Conservation (phyloP, 495 filamentous ascomycete species). For the Cercophora scortea region DNA sequence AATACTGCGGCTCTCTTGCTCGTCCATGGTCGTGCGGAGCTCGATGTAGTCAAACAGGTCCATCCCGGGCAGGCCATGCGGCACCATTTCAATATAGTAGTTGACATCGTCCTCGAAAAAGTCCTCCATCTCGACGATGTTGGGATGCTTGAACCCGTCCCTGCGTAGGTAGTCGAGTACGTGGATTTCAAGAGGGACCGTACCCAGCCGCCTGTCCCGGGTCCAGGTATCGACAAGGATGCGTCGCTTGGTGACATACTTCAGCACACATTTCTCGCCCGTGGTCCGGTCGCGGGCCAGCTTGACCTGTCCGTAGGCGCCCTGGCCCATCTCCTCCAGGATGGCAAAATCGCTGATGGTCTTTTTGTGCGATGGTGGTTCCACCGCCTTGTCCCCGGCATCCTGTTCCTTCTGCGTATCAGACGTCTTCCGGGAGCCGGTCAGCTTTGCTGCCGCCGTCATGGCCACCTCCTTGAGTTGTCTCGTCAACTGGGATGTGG, state of each 20-base stretch:
- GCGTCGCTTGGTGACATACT: constrained; percentile 94
- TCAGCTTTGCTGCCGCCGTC: constrained; percentile 39
- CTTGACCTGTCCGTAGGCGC: constrained; percentile 97
- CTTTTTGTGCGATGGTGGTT: constrained; percentile 52
- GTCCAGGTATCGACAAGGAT: constrained; percentile 99
- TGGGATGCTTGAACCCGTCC: constrained; percentile 81
- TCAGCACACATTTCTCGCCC: constrained; percentile 82
- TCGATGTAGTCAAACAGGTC: constrained; percentile 99
- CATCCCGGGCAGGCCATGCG: constrained; percentile 95
- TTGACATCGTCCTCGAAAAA: constrained; percentile 98
- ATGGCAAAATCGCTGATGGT: constrained; percentile 85
- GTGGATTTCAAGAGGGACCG: constrained; percentile 95
- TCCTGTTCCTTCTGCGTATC: constrained; percentile 26
- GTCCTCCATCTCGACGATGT: constrained; percentile 97
- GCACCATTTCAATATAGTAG: constrained; percentile 98
- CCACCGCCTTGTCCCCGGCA: constrained; percentile 10
- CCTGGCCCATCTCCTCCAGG: constrained; percentile 97
- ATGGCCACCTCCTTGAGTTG: constrained; percentile 66
- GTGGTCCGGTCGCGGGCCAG: constrained; percentile 80
- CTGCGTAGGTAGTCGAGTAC: constrained; percentile 89
- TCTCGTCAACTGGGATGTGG: constrained; percentile 58
- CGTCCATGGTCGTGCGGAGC: constrained; percentile 92
- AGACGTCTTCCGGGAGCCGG: constrained; percentile 24
- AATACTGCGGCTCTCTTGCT: constrained; percentile 86
- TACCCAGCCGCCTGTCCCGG: constrained; percentile 87